Conservation (phyloP, 192 early-diverging fungal species). For the Haplosporangium gracile region DNA sequence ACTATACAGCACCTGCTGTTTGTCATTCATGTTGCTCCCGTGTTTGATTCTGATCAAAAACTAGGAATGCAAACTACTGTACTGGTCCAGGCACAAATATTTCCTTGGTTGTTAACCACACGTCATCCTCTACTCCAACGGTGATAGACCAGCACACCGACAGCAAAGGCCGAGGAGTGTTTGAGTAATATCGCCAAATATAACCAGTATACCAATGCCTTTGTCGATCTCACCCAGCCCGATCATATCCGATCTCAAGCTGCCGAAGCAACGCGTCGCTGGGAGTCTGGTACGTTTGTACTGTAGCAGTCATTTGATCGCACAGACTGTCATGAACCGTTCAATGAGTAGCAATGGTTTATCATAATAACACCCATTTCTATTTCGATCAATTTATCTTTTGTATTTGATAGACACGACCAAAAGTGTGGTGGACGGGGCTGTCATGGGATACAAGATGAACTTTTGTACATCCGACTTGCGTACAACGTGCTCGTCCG, state of each 20-base stretch:
- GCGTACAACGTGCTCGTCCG: constrained; percentile 85
- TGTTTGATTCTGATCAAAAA: neutral
- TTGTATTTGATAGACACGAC: constrained; percentile 10
- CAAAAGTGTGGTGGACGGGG: constrained; percentile 70
- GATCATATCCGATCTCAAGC: constrained; percentile 28
- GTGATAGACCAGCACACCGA: constrained; percentile 28
- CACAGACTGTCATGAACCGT: too few relatives aligned
- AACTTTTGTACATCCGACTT: constrained; percentile 76
- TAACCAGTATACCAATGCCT: constrained; percentile 59
- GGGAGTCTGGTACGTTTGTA: constrained; percentile 38
- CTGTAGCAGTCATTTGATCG: neutral
- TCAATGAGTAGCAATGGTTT: neutral
- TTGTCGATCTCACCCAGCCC: constrained; percentile 53
- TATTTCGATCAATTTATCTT: neutral
- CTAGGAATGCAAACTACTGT: neutral
- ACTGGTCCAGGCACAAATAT: too few relatives aligned
- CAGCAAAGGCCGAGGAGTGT: constrained; percentile 19
- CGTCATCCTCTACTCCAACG: too few relatives aligned
- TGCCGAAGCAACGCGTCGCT: constrained; percentile 42
- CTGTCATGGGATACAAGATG: constrained; percentile 83
- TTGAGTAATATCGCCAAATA: constrained; percentile 49
- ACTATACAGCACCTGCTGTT: too few relatives aligned
- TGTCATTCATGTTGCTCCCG: neutral
- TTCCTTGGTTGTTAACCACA: too few relatives aligned
- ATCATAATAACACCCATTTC: neutral